Conservation (phyloP, 2,329 filamentous ascomycete species). For the Hypoxylon sp. region DNA sequence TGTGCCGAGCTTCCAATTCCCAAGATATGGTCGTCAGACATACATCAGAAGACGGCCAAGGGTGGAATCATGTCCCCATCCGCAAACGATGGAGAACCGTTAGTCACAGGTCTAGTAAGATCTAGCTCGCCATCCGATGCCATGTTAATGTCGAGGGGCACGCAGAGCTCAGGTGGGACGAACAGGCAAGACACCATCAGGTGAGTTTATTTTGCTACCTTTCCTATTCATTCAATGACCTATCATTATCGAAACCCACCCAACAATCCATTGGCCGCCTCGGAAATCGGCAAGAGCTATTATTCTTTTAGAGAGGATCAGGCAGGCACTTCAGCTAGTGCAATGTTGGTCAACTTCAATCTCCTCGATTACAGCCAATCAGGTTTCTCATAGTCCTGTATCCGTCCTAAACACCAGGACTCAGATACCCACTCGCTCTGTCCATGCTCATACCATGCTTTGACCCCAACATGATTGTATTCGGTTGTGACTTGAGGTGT, state of each 20-base stretch:
- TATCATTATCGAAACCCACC: background rate
- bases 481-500: slow-evolving; percentile 3
- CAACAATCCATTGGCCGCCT: slow-evolving; percentile 6
- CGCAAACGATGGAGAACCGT: slow-evolving; percentile 34
- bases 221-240: slow-evolving; percentile 25
- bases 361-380: slow-evolving; percentile 10
- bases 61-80: slow-evolving; percentile 41
- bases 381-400: slow-evolving; percentile 6
- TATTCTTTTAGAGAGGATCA: background rate
- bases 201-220: slow-evolving; percentile 43
- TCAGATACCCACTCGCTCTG: slow-evolving; percentile 7
- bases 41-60: slow-evolving; percentile 27
- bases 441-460: slow-evolving; percentile 4
- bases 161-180: slow-evolving; percentile 40
- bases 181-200: slow-evolving; percentile 41
- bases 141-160: slow-evolving; percentile 51
- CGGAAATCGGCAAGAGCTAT: slow-evolving; percentile 13
- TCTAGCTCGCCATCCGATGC: slow-evolving; percentile 54
- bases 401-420: slow-evolving; percentile 21
- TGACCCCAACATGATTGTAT: slow-evolving; percentile 35
- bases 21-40: slow-evolving; percentile 20
- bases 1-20: slow-evolving; percentile 18
- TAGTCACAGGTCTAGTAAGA: slow-evolving; percentile 25
- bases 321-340: slow-evolving; percentile 5
- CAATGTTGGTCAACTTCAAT: slow-evolving; percentile 9